Percentiles rank a stretch among this genome's conserved stretches.
These are phyloP conservation scores for Coemansia sp. DNA, from an alignment of 371 early-diverging fungal genomes.

Conservation along the genomic window DNA sequence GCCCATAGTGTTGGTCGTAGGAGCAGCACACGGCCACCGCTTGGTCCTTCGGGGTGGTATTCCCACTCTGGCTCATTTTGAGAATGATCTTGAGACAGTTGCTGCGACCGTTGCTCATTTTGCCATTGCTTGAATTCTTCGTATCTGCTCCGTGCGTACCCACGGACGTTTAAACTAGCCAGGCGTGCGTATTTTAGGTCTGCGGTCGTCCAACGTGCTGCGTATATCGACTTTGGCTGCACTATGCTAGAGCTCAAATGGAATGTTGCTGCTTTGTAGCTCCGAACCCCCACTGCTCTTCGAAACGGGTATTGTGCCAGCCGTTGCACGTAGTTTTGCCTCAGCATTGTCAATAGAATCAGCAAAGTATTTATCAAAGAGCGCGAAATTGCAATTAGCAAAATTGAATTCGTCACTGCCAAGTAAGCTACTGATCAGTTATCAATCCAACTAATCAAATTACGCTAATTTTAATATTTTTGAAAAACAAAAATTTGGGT, in stretches of 20 bases:
- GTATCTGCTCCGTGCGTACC: slow-evolving; percentile 12
- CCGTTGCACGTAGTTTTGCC: background rate
- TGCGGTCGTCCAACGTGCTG: background rate
- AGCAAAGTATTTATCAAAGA: background rate
- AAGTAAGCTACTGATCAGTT: too few relatives aligned
- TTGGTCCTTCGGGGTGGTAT: slow-evolving; percentile 6
- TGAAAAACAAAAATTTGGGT: too few relatives aligned
- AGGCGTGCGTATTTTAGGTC: background rate
- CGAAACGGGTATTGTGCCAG: background rate
- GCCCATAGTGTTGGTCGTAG: slow-evolving; percentile 32
- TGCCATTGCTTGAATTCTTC: slow-evolving; percentile 3
- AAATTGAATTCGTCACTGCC: too few relatives aligned
- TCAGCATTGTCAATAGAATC: background rate
- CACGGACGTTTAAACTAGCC: background rate
- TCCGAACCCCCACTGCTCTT: background rate
- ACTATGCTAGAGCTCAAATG: background rate
- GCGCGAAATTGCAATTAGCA: background rate
- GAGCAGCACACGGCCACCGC: slow-evolving; percentile 10
- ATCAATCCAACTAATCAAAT: too few relatives aligned
- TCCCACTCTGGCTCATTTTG: slow-evolving; percentile 4
- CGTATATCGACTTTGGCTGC: background rate
- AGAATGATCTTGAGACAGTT: slow-evolving; percentile 1
- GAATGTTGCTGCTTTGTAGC: background rate
- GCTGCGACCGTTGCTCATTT: background rate
- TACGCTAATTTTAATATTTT: too few relatives aligned